A percentile compares a stretch with the other conserved stretches of the same genome.
Evolutionary conservation across 202 grass and related monocot species (phyloP).

Genomic region (Zoysia matrella): DNA sequence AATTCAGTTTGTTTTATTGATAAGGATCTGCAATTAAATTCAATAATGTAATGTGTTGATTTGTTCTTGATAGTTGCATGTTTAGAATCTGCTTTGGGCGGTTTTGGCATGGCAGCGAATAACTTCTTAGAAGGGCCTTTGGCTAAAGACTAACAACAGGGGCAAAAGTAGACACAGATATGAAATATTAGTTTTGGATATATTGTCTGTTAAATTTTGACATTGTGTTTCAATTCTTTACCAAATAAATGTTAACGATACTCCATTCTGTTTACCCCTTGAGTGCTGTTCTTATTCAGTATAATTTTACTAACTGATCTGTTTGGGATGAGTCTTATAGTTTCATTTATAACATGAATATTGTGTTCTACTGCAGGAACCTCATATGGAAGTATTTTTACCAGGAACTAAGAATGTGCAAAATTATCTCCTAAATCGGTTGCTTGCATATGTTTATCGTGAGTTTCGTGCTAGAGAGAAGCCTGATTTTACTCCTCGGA

Average conservation of each 20-base stretch:
- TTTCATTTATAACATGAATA: slow-evolving; percentile 32
- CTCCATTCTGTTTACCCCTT: slow-evolving; percentile 15
- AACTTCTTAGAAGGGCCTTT: not conserved
- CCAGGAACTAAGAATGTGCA: slow-evolving; percentile 76
- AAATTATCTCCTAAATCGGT: slow-evolving; percentile 83
- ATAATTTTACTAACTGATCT: slow-evolving; percentile 4
- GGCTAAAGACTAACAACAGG: not conserved
- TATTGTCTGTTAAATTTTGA: slow-evolving; percentile 15
- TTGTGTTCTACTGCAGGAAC: slow-evolving; percentile 67
- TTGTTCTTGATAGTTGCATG: slow-evolving; percentile 10
- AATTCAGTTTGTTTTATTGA: slow-evolving; percentile 29
- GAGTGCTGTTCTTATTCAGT: not conserved
- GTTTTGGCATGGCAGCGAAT: not conserved
- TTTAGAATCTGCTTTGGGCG: not conserved
- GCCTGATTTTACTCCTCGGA: slow-evolving; percentile 62
- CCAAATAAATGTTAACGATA: not conserved
- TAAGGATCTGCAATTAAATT: slow-evolving; percentile 21
- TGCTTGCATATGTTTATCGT: slow-evolving; percentile 85
- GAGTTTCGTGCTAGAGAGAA: slow-evolving; percentile 92
- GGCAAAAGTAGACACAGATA: not conserved
- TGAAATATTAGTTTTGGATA: not conserved
- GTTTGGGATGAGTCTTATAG: slow-evolving; percentile 18
- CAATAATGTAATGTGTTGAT: not conserved
- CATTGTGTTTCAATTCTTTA: slow-evolving; percentile 14
- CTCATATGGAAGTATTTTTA: slow-evolving; percentile 93